Base-by-base conservation (phyloP, 192 early-diverging fungal species). In the Backusella mclennaniae region DNA sequence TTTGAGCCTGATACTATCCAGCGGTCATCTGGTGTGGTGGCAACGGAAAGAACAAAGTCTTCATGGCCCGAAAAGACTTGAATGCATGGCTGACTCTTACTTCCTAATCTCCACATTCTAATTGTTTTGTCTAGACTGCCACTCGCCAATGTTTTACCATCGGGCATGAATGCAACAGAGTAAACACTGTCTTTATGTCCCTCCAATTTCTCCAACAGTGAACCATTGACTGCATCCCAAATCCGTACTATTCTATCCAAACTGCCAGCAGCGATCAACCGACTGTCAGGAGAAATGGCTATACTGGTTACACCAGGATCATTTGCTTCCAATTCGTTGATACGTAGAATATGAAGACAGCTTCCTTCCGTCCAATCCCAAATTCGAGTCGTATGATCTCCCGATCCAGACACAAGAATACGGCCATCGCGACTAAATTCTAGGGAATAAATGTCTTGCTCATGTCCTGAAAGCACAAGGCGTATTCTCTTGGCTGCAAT, bases 101-200 rank as follows among this genome's bases (percentile, higher is more conserved):
- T 71, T 49, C 84, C 87, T 71, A 98, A 82, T 75, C 97, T 93
- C 98, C 98, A 99, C 53, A 98, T 88, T 53, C 90, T 93, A 72
- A 98, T 79, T 35, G 96, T 96, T 82, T 93, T 93, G 87, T 99
- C 98, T 77, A 98, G 87, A 73, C 93, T 93, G 29, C 97, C 98
- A 67, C 94, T 94, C 9, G 97, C 94, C 15, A 99, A 89, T 19
- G 93, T 92, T 75, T 91, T 90, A 35, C 97, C 97, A 85, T 98
- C 95, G 2, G 95, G 95, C 56, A 95, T 91, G 77, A 99, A 98
- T 1, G 98, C 96, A 42, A 99, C 96, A 11, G 94, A 93, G 78
- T 99, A 98, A 7, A 99, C 98, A 70, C 93, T 95, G 83, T 98
- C 95, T 79, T 94, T 93, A 87, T 99, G 98, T 0, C 96, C 96